phyloP scores from a whole-genome alignment of 2,329 filamentous ascomycete species.

The Podosphaera xanthii region DNA sequence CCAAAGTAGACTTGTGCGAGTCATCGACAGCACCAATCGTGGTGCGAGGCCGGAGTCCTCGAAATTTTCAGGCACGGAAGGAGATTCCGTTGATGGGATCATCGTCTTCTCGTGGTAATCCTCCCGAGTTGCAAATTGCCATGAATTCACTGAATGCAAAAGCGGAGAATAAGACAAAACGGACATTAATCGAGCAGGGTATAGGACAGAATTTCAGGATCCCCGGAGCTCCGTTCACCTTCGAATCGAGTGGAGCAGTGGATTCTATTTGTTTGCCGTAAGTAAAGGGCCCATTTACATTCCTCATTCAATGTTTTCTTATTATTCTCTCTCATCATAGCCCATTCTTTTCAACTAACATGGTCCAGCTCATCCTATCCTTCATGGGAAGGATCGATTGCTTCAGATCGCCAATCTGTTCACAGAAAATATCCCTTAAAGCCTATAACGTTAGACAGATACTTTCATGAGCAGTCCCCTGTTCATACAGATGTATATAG shows the following conservation, averaged over 20 bases:
- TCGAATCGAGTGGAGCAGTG: constrained; percentile 12
- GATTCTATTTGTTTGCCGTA: constrained; percentile 13
- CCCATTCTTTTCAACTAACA: constrained; percentile 4
- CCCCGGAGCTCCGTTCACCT: constrained; percentile 15
- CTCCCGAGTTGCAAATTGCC: constrained; percentile 13
- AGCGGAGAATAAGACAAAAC: constrained; percentile 8
- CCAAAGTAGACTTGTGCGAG: constrained; percentile 61
- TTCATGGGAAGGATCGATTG: neutral
- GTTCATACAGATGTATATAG: neutral
- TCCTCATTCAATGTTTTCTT: neutral
- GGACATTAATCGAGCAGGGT: constrained; percentile 7
- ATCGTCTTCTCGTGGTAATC: constrained; percentile 15
- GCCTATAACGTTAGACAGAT: neutral
- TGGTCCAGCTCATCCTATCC: constrained; percentile 9
- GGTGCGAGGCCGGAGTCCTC: constrained; percentile 73
- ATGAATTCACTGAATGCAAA: constrained; percentile 8
- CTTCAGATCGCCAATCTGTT: neutral
- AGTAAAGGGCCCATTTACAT: constrained; percentile 9
- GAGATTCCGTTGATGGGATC: constrained; percentile 49
- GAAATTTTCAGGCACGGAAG: constrained; percentile 86
- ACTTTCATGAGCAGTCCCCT: neutral
- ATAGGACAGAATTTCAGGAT: constrained; percentile 7
- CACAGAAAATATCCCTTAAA: neutral
- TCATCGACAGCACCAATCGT: constrained; percentile 78
- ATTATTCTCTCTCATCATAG: neutral